phyloP scores from a whole-genome alignment of 2,329 filamentous ascomycete species.

The Aspergillus fijiensis region DNA sequence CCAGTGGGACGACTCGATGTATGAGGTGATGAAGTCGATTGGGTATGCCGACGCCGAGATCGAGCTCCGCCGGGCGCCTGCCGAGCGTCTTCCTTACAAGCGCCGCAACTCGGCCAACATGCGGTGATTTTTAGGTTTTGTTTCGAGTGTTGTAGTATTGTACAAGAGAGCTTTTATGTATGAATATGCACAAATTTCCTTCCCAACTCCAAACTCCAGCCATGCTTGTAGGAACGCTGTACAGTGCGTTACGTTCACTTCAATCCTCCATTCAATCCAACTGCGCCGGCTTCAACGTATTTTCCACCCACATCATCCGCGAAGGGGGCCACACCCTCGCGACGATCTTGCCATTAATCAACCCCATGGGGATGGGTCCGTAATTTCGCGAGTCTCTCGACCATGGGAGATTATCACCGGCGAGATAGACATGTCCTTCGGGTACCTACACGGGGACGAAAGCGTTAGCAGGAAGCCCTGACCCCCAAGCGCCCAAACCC shows the following conservation, averaged over 20 bases:
- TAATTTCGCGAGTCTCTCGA: slow-evolving; percentile 85
- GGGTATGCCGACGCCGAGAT: slow-evolving; percentile 73
- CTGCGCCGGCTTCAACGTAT: slow-evolving; percentile 37
- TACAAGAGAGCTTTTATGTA: slow-evolving; percentile 40
- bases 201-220: slow-evolving; percentile 30
- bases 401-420: slow-evolving; percentile 80
- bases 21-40: slow-evolving; percentile 80
- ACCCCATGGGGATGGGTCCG: slow-evolving; percentile 79
- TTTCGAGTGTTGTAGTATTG: slow-evolving; percentile 40
- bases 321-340: slow-evolving; percentile 46
- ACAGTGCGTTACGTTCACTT: neutral
- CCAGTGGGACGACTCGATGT: slow-evolving; percentile 84
- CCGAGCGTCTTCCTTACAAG: slow-evolving; percentile 67
- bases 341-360: slow-evolving; percentile 81
- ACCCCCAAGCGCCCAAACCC: neutral
- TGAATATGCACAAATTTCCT: slow-evolving; percentile 40
- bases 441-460: slow-evolving; percentile 62
- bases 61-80: slow-evolving; percentile 78
- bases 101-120: slow-evolving; percentile 53
- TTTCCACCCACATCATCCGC: slow-evolving; percentile 38
- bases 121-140: slow-evolving; percentile 34
- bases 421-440: slow-evolving; percentile 85
- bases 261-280: slow-evolving; percentile 13
- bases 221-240: slow-evolving; percentile 1
- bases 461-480: neutral